phyloP scores from a whole-genome alignment of 352 stramenopile species.

The Phytopythium vexans region DNA sequence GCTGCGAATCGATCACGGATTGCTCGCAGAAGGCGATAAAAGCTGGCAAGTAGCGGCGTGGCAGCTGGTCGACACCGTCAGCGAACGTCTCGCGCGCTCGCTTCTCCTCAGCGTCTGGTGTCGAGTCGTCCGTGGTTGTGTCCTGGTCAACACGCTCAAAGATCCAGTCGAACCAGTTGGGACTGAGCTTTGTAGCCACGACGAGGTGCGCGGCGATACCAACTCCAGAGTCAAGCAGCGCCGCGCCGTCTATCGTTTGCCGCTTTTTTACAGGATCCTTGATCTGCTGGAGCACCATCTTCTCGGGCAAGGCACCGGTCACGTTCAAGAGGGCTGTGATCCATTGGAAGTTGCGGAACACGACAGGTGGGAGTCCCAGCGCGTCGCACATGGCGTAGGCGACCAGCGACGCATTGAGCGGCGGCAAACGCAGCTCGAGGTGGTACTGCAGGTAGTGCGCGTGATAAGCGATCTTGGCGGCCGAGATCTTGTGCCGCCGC shows the following conservation, averaged over 20 bases:
- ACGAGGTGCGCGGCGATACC: constrained; percentile 64
- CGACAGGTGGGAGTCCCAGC: constrained; percentile 53
- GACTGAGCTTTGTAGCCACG: constrained; percentile 66
- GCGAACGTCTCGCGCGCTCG: constrained; percentile 5
- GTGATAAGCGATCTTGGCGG: constrained; percentile 39
- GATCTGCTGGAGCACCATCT: constrained; percentile 19
- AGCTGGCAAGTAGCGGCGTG: constrained; percentile 39
- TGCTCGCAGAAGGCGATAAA: constrained; percentile 55
- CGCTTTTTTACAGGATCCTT: not conserved
- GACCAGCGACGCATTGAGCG: constrained; percentile 62
- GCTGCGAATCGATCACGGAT: constrained; percentile 32
- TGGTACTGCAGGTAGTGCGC: constrained; percentile 67
- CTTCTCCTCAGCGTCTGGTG: constrained; percentile 7
- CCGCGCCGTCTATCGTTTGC: not conserved
- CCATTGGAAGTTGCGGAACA: constrained; percentile 71
- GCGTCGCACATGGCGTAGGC: constrained; percentile 47
- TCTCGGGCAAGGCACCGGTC: constrained; percentile 32
- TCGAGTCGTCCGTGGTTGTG: constrained; percentile 13
- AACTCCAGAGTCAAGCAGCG: constrained; percentile 38
- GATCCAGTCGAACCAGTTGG: constrained; percentile 80
- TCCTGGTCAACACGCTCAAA: constrained; percentile 38
- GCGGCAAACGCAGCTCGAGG: constrained; percentile 63
- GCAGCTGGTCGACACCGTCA: constrained; percentile 9
- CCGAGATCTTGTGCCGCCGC: constrained; percentile 27
- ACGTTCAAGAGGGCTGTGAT: constrained; percentile 51